Evolutionary conservation across 352 stramenopile genomes (phyloP), one percentile per base, ranked within the genome.

Genomic region (Phytophthora pistaciae): DNA sequence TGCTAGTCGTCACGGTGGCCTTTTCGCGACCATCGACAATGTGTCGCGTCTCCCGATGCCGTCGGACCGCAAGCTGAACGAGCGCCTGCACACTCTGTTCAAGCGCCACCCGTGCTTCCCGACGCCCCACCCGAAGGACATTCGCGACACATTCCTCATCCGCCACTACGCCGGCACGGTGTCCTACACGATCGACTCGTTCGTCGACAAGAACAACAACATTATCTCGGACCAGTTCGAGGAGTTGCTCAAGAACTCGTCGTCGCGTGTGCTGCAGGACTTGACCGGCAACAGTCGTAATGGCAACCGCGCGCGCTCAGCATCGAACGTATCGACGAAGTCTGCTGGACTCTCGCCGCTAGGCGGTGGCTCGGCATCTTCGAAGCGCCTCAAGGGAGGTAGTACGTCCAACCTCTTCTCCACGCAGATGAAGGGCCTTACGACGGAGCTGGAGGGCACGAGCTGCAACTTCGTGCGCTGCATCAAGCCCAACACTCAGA

Each of bases 401-500:
- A 93, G 84, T 63, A 84, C 83, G 9, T 93, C 88, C 10, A 92
- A 81, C 53, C 66, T 92, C 2, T 95, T 95, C 55, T 88, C 84
- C 4, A 96, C 81, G 21, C 92, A 98, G 66, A 92, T 98, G 77
- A 87, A 90, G 57, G 89, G 84, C 0, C 80, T 98, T 5, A 94
- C 91, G 8, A 87, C 84, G 0, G 88, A 96, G 56, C 70, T 98
- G 1, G 79, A 91, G 49, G 85, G 85, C 16, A 98, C 95, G 27
- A 91, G 89, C 60, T 96, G 94, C 60, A 97, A 97, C 66, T 99
- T 98, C 71, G 92, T 99, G 70, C 91, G 94, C 50, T 98, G 95
- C 79, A 98, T 99, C 77, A 99, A 99, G 77, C 96, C 96, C 0
- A 99, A 99, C 82, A 97, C 87, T n/a, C 77, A 91, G 44, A 99